These are phyloP conservation scores for Epichloe scottii DNA, from an alignment of 2,329 filamentous ascomycete species.

Conservation along the genomic window DNA sequence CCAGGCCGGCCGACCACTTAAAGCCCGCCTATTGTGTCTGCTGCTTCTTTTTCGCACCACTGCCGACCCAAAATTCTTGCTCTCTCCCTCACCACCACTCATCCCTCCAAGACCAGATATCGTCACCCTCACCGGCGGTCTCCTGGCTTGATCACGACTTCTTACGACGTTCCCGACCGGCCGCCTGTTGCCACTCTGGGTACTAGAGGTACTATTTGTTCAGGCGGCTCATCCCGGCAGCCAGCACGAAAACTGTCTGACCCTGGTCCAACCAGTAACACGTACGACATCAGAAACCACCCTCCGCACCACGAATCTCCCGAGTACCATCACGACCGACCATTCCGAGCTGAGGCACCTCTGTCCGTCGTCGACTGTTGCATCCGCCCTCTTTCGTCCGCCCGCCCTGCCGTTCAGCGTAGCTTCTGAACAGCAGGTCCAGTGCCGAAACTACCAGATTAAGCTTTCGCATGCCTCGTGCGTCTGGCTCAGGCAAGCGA, in stretches of 20 bases:
- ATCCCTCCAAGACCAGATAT: background rate
- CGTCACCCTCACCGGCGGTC: background rate
- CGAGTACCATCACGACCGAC: background rate
- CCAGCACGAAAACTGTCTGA: background rate
- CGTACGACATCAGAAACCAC: background rate
- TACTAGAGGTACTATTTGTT: background rate
- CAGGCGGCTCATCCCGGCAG: background rate
- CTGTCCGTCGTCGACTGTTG: background rate
- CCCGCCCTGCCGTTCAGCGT: background rate
- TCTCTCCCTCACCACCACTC: background rate
- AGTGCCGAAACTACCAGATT: background rate
- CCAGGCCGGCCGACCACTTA: background rate
- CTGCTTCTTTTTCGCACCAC: slow-evolving; percentile 1
- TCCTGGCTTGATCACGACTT: background rate
- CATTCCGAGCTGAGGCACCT: background rate
- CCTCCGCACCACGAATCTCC: background rate
- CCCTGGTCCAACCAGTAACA: background rate
- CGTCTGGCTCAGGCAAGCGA: slow-evolving; percentile 46
- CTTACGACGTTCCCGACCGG: background rate
- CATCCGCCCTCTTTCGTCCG: background rate
- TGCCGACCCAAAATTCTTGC: slow-evolving; percentile 3
- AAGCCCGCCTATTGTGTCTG: background rate
- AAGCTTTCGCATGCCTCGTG: slow-evolving; percentile 45
- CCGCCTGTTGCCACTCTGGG: background rate
- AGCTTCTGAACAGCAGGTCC: background rate